These are phyloP conservation scores for Aspergillus udagawae DNA, from an alignment of 2,329 filamentous ascomycete species.

Conservation along the genomic window DNA sequence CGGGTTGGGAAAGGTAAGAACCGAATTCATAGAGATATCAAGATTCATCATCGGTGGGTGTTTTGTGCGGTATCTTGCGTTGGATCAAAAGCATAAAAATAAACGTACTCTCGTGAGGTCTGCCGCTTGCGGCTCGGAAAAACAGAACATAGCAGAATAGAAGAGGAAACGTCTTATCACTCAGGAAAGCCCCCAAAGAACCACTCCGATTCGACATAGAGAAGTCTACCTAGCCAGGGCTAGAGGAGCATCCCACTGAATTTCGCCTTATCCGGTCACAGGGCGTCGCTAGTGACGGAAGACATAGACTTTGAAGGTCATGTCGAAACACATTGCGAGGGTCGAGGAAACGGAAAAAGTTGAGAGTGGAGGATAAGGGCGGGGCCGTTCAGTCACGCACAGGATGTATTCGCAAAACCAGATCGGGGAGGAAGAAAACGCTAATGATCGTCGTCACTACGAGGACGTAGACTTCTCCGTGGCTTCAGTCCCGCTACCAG, in stretches of 20 bases:
- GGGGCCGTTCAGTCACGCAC: conserved; percentile 2
- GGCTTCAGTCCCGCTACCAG: conserved; percentile 12
- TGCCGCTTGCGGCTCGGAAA: conserved; percentile 18
- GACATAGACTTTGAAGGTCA: conserved; percentile 11
- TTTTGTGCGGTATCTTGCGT: conserved; percentile 37
- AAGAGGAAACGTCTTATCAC: conserved; percentile 10
- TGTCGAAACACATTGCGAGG: conserved; percentile 8
- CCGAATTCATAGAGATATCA: conserved; percentile 15
- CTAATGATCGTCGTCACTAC: conserved; percentile 20
- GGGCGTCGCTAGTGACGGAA: conserved; percentile 11
- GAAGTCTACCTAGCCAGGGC: conserved; percentile 1
- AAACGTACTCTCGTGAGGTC: conserved; percentile 25
- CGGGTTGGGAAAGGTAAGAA: conserved; percentile 3
- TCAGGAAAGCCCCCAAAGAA: conserved; percentile 10
- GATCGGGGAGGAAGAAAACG: conserved; percentile 14
- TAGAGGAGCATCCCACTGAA: conserved; percentile 4
- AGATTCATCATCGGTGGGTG: conserved; percentile 32
- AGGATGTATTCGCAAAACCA: conserved; percentile 9
- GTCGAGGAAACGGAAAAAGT: conserved; percentile 6
- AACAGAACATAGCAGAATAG: conserved; percentile 1
- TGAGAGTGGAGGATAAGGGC: conserved; percentile 4
- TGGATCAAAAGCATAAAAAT: conserved; percentile 28
- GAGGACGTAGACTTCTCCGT: conserved; percentile 25
- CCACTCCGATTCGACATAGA: conserved; percentile 12
- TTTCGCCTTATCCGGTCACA: conserved; percentile 10